Conservation (phyloP, 2,329 filamentous ascomycete genomes). For the Aspergillus sojae region DNA sequence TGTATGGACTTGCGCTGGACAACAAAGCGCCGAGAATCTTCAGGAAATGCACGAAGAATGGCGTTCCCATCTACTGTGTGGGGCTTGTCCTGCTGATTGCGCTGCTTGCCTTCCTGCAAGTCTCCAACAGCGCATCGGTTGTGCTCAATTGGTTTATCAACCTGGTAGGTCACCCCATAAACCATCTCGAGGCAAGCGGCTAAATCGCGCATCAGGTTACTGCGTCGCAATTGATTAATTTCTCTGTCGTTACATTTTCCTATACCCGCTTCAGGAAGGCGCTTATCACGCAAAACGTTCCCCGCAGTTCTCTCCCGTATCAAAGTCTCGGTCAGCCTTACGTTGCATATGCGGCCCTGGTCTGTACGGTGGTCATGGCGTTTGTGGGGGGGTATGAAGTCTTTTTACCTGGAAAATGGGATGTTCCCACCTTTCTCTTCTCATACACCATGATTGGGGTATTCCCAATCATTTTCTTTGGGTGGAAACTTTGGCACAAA, state of each 20-base stretch:
- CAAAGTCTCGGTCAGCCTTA: slow-evolving; percentile 71
- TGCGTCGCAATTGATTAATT: slow-evolving; percentile 75
- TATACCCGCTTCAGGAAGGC: slow-evolving; percentile 75
- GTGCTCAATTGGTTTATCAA: slow-evolving; percentile 75
- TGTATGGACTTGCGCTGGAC: slow-evolving; percentile 70
- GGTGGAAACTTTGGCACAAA: slow-evolving; percentile 71
- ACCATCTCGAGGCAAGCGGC: neutral
- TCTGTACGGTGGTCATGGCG: slow-evolving; percentile 68
- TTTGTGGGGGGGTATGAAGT: slow-evolving; percentile 77
- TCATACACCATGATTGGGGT: slow-evolving; percentile 75
- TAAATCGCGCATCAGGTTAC: slow-evolving; percentile 54
- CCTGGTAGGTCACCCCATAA: slow-evolving; percentile 44
- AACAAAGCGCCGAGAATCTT: slow-evolving; percentile 71
- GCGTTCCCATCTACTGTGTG: slow-evolving; percentile 77
- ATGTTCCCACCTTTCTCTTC: slow-evolving; percentile 71
- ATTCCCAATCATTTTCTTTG: slow-evolving; percentile 69
- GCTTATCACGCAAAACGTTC: slow-evolving; percentile 68
- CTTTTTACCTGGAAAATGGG: slow-evolving; percentile 71
- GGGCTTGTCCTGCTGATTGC: slow-evolving; percentile 66
- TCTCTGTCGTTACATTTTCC: slow-evolving; percentile 68
- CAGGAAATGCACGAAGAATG: slow-evolving; percentile 61
- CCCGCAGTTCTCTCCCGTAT: slow-evolving; percentile 70
- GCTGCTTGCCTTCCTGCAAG: slow-evolving; percentile 72
- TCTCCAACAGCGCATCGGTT: slow-evolving; percentile 65
- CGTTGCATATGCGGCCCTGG: slow-evolving; percentile 67